These are phyloP conservation scores for Exophiala calicioides DNA, from an alignment of 2,329 filamentous ascomycete species.

Conservation along the genomic window DNA sequence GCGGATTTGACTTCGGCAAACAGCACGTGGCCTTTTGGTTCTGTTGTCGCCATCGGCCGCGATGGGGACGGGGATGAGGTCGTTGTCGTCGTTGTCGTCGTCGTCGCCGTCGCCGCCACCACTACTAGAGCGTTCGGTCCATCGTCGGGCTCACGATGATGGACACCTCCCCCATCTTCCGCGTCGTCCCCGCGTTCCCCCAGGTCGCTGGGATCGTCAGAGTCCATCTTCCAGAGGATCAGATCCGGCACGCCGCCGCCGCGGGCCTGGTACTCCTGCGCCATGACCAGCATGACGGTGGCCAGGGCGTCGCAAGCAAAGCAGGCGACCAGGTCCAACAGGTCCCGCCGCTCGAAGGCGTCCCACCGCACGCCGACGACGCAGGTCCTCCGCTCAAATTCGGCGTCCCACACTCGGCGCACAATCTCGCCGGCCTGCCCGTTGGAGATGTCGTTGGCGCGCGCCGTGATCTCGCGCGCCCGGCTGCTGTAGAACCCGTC, in stretches of 20 bases:
- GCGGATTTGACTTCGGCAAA: constrained; percentile 79
- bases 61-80: no score
- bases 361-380: constrained; percentile 93
- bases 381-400: constrained; percentile 73
- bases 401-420: constrained; percentile 64
- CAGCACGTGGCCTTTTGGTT: constrained; percentile 62
- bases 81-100: constrained; percentile 30
- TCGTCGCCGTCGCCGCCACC: constrained; percentile 24
- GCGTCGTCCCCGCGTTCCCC: no score
- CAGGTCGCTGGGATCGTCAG: no score
- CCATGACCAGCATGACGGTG: constrained; percentile 87
- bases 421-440: constrained; percentile 71
- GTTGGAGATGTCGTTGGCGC: constrained; percentile 84
- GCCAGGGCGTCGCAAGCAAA: constrained; percentile 80
- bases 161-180: no score
- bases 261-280: constrained; percentile 86
- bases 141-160: no score
- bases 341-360: constrained; percentile 70
- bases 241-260: constrained; percentile 90
- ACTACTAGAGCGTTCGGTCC: no score
- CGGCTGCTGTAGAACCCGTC: constrained; percentile 87
- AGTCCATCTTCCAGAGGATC: constrained; percentile 73
- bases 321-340: constrained; percentile 75
- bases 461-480: constrained; percentile 84
- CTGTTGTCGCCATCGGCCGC: no score